Evolutionary conservation across 805 yeast genomes (phyloP), one percentile per base, ranked within the genome.

Genomic region (Zygoascus bituminiphila): DNA sequence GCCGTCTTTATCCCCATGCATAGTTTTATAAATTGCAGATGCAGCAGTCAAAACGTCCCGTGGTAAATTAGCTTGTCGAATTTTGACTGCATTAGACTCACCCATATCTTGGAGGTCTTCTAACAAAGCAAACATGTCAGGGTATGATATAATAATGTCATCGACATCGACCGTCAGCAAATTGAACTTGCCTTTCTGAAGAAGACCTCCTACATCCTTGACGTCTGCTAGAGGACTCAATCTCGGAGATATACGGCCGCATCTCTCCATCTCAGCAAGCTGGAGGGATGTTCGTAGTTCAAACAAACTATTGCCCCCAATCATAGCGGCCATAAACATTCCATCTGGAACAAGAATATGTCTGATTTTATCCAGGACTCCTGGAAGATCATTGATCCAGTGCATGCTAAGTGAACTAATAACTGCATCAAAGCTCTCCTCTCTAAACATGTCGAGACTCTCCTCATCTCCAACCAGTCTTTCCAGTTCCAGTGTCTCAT

Each of bases 321-420:
- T 76, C 74, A 87, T 75, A 20, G 88, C 76, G 1, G 85, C 94
- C 72, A 87, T 73, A 55, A 87, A 84, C 59, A 88, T 70, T 1
- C 95, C 91, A 62, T 87, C 94, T 1, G 91, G 91, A 51, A 77
- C 77, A 33, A 87, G 68, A 22, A 84, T 72, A 4, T 66, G 59
- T 59, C 79, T 77, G 55, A 86, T 73, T 51, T 76, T 72, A 15
- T 65, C 62, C 45, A 86, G 71, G 2, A 78, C 76, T 1, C 72
- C 69, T 0, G 95, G 95, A n/a, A 87, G 71, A 57, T 87, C 89
- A 58, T 87, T 87, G 50, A 84, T 79, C 95, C 95, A 87, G 63
- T 87, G 95, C 60, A 87, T 60, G 20, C 85, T 75, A 54, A 85
- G 63, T 61, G 84, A 85, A 2, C 88, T 81, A 2, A 87, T 62